A percentile compares a stretch with the other conserved stretches of the same genome.
These are phyloP conservation scores for Wickerhamomyces chaumierensis DNA, from an alignment of 805 yeast species.

Conservation along the genomic window DNA sequence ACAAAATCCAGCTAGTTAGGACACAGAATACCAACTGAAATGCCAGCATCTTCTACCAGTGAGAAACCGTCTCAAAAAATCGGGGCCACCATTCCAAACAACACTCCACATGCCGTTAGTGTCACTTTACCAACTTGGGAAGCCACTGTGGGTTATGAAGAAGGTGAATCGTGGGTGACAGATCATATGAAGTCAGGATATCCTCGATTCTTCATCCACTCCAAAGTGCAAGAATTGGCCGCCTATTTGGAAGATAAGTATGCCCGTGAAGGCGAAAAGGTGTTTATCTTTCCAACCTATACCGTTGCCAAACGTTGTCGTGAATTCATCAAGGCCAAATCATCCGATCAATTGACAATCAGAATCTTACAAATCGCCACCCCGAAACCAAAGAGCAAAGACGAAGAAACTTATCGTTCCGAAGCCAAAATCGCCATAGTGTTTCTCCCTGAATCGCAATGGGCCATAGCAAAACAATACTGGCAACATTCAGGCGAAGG, in stretches of 20 bases:
- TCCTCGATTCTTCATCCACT: slow-evolving; percentile 73
- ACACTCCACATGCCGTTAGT: slow-evolving; percentile 87
- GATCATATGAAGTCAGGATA: slow-evolving; percentile 75
- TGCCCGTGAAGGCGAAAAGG: slow-evolving; percentile 69
- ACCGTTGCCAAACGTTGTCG: slow-evolving; percentile 77
- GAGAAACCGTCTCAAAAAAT: slow-evolving; percentile 32
- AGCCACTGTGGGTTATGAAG: slow-evolving; percentile 86
- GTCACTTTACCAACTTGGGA: slow-evolving; percentile 95
- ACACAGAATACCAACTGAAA: too few species aligned
- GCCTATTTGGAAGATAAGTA: slow-evolving; percentile 49
- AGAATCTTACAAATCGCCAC: slow-evolving; percentile 68
- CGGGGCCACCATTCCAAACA: slow-evolving; percentile 82
- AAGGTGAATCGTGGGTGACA: slow-evolving; percentile 75
- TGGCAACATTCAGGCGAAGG: slow-evolving; percentile 99
- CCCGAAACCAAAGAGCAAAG: slow-evolving; percentile 47
- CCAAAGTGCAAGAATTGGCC: slow-evolving; percentile 45
- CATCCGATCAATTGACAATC: slow-evolving; percentile 21
- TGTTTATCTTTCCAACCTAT: slow-evolving; percentile 70
- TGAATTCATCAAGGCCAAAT: slow-evolving; percentile 49
- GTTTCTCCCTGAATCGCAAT: slow-evolving; percentile 60
- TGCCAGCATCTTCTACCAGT: too few species aligned
- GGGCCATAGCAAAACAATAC: slow-evolving; percentile 65
- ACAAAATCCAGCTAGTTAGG: too few species aligned
- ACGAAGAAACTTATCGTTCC: slow-evolving; percentile 46
- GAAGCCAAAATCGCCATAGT: slow-evolving; percentile 60